Base-by-base conservation (phyloP, 208 protist species). In the Trypanosoma brucei region DNA sequence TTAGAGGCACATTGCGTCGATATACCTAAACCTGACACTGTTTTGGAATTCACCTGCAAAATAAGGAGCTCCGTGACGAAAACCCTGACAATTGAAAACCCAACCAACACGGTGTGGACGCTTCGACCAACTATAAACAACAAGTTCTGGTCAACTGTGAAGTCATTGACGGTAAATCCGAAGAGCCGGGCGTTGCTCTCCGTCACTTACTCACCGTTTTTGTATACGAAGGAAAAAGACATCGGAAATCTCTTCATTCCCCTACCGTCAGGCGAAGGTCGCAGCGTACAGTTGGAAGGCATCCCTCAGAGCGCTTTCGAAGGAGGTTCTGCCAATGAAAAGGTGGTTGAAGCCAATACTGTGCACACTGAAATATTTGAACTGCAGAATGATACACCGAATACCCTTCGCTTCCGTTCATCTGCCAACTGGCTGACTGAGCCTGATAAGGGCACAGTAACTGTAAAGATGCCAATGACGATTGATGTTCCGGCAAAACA, bases 191-290 rank as follows among this genome's bases (percentile, higher is more conserved):
- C 62, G 35, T 62, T 74, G 40, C 72, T 96, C 55, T 36, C 62
- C 57, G 62, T 99, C 34, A 92, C 82, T 30, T 99, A 98, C 84
- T 39, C 70, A 9, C 97, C 97, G 31, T 63, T 92, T 59, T 52
- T 74, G 6, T 84, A 92, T 53, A 97, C 91, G 4, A 42, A 51
- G 8, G 59, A 34, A 9, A 56, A 63, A 14, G 92, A 98, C 69
- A 36, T 49, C 2, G 96, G 81, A 22, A 91, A 65, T 14, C 67
- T 98, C 0, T 98, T 98, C 73, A 79, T 99, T 31, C 91, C 97
- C 55, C 77, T 94, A 37, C 93, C 96, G 0, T 83, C 96, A 52
- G 97, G 97, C 58, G 73, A 75, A 7, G 96, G 86, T 1, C 55
- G 91, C 9, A 78, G 86, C 7, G 95, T 91, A 68, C 72, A 69